Evolutionary conservation across 2,329 filamentous ascomycete species (phyloP).

Genomic region (Fusarium tricinctum): DNA sequence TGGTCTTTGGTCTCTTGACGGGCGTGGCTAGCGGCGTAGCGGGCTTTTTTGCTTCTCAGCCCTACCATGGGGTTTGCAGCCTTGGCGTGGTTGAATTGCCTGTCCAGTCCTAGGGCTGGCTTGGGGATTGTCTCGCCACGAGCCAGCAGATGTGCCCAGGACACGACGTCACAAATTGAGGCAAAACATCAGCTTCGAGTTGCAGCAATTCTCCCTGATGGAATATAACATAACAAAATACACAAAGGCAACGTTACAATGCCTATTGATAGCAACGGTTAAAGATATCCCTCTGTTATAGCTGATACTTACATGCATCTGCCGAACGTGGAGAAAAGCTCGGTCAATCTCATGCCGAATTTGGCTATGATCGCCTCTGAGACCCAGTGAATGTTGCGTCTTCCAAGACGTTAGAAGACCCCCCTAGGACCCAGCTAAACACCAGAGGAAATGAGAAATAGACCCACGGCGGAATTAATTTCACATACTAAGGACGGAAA

Average conservation of each 20-base stretch:
- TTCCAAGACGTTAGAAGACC: constrained; percentile 25
- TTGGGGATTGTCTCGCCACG: background rate
- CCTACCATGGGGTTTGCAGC: constrained; percentile 17
- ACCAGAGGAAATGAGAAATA: constrained; percentile 27
- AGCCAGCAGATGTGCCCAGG: background rate
- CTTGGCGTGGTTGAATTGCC: constrained; percentile 32
- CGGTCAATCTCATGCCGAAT: constrained; percentile 21
- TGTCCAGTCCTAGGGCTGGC: constrained; percentile 21
- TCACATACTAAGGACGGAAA: background rate
- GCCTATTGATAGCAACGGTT: constrained; percentile 5
- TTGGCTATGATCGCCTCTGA: constrained; percentile 23
- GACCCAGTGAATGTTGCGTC: background rate
- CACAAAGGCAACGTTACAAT: constrained; percentile 21
- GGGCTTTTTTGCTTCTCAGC: constrained; percentile 18
- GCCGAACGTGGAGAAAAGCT: constrained; percentile 39
- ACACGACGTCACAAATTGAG: background rate
- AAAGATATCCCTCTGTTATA: constrained; percentile 1
- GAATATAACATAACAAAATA: background rate
- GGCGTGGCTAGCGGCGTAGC: constrained; percentile 9
- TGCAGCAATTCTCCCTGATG: background rate
- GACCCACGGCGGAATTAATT: constrained; percentile 13
- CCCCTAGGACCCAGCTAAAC: constrained; percentile 1
- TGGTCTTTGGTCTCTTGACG: background rate
- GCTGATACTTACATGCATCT: constrained; percentile 29
- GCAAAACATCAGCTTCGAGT: background rate